Base-by-base conservation (phyloP, 2,329 filamentous ascomycete genomes). In the Pseudocercospora cruenta region DNA sequence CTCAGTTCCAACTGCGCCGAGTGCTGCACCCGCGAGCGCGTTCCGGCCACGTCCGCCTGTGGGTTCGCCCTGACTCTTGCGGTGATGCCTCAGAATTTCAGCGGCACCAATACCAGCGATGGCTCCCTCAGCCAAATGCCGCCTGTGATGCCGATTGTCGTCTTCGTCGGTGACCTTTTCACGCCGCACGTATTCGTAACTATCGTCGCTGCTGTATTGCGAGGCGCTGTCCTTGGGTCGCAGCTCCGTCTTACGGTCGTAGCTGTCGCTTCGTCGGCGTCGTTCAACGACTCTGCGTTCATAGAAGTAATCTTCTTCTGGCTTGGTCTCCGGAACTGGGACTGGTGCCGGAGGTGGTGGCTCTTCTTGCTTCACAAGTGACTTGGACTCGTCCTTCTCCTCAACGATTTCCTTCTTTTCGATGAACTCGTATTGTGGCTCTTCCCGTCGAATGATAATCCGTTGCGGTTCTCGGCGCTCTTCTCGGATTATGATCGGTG, bases 121-220 rank as follows among this genome's bases (percentile, higher is more conserved):
- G 26, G 86, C 86, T 55, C 87, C 88, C 72, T 87, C 87, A n/a
- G 87, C 87, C 53, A 90, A 76, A 72, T 89, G 85, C 33, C 85
- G 85, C 59, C 78, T 78, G 69, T 84, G 84, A 68, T 87, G 82
- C 19, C 82, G 82, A 12, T 70, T 63, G 36, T 67, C 63, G 24
- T 77, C 77, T 49, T 78, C 80, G 33, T 72, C 80, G 72, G 79
- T 83, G 71, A 68, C 62, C 10, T 58, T 66, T 83, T 78, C 75
- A 45, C 74, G 73, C 16, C 84, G 84, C 43, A 87, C 79, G 71
- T 88, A 87, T 62, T 88, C 85, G 72, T 86, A 84, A 71, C 87
- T 87, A 68, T 89, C 87, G 72, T 89, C 87, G 71, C 86, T 88
- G 71, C 86, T 87, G 65, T 81, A 79, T 43, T 86, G 83, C 10